phyloP scores from a whole-genome alignment of 805 yeast genomes.

The Spencermartinsiella europaea region DNA sequence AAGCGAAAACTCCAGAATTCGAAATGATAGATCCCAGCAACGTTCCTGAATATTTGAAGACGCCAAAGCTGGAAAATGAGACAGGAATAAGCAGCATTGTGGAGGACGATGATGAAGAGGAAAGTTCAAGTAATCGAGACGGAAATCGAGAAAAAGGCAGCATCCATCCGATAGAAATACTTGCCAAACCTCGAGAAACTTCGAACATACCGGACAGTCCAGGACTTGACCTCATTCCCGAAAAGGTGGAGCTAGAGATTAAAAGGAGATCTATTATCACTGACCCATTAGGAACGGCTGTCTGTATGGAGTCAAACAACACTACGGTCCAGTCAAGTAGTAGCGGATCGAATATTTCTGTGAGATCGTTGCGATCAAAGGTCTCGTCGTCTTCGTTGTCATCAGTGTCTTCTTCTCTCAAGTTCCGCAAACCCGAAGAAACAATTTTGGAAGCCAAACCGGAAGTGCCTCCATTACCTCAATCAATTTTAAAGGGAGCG shows the following conservation, averaged over 20 bases:
- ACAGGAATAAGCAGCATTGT: background rate
- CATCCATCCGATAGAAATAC: background rate
- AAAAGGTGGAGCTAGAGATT: background rate
- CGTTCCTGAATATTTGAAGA: background rate
- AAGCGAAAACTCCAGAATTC: background rate
- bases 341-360: background rate
- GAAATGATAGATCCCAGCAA: background rate
- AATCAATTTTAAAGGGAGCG: background rate
- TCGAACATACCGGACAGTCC: background rate
- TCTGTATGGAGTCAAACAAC: slow-evolving; percentile 6
- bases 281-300: slow-evolving; percentile 1
- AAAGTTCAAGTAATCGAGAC: background rate
- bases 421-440: background rate
- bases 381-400: background rate
- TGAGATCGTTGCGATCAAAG: background rate
- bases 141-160: background rate
- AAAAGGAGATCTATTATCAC: background rate
- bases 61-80: background rate
- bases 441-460: background rate
- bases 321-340: slow-evolving; percentile 6
- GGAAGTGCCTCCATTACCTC: background rate
- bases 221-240: background rate
- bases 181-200: no score
- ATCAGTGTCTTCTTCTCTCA: background rate
- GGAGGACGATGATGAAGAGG: background rate